Percentiles rank a stretch among this genome's conserved stretches.
phyloP scores from a whole-genome alignment of 345 rosid species.

The Aquilaria sinensis region DNA sequence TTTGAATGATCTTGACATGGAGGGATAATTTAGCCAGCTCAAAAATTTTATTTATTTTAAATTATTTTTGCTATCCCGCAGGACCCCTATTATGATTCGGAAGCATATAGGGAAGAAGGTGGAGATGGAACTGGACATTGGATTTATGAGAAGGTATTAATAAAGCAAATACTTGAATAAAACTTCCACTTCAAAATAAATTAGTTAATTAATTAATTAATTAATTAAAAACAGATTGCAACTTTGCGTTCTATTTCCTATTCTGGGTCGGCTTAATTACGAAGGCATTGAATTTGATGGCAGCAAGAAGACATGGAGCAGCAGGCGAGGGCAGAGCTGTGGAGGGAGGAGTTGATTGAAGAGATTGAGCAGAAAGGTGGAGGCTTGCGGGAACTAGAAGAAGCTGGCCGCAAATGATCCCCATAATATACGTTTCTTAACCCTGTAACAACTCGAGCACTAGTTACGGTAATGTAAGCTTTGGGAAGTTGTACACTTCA shows the following conservation, averaged over 20 bases:
- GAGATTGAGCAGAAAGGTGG: slow-evolving; percentile 93
- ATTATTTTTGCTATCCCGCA: slow-evolving; percentile 15
- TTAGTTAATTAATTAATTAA: neutral
- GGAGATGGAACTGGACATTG: slow-evolving; percentile 94
- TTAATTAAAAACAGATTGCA: too few relatives aligned
- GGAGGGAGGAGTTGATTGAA: slow-evolving; percentile 94
- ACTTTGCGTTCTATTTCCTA: too few relatives aligned
- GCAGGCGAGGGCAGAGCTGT: slow-evolving; percentile 77
- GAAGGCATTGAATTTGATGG: neutral
- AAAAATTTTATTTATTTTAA: neutral
- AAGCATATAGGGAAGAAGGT: slow-evolving; percentile 73
- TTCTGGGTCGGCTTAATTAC: too few relatives aligned
- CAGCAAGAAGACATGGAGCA: slow-evolving; percentile 94
- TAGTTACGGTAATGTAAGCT: too few relatives aligned
- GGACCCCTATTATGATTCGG: slow-evolving; percentile 96
- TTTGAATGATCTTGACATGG: too few relatives aligned
- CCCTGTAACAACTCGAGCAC: too few relatives aligned
- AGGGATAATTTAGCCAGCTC: neutral
- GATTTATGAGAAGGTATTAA: slow-evolving; percentile 73
- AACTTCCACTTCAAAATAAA: neutral
- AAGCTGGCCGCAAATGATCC: slow-evolving; percentile 52
- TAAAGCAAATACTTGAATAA: neutral
- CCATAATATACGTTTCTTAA: neutral
- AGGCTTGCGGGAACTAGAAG: slow-evolving; percentile 79
- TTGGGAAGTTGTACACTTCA: too few relatives aligned